Base-by-base conservation (phyloP, 257 asterid genomes). In the Solanum microdontum region DNA sequence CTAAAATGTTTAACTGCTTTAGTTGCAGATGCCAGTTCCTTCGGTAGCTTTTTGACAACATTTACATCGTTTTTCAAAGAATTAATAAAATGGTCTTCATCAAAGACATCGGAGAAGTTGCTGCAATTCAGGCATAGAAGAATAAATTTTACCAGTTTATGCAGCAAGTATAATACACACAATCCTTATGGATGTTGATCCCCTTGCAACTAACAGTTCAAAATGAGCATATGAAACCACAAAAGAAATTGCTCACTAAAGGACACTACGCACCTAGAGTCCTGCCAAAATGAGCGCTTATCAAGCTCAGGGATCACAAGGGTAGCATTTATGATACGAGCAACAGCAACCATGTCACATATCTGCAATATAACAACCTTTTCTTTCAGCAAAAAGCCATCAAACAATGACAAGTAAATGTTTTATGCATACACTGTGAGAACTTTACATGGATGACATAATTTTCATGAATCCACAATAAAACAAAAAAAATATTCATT, bases 291-390 rank as follows among this genome's bases (percentile, higher is more conserved):
- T 45, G 98, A 96, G 89, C 94, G 96, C 90, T 96, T 96, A 90
- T 96, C 99, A 73, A 96, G 94, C 89, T 95, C 98, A 84, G 99
- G 99, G 91, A 96, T 96, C 92, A 96, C 97, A 33, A 96, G 98
- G 58, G 99, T 95, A 32, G 99, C 99, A 93, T 96, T 95, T 89
- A 96, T 92, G 77, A 96, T 91, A 58, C 95, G 98, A 84, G 99
- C 98, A 90, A 96, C 95, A 88, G 98, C 99, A 91, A 96, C 99
- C 99, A 96, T 96, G 91, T 96, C 99, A 85, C 99, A 95, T 89
- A 96, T 96, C 99, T 96, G 93, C 93, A 90, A 48, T 0, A 34
- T 10, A 82, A 82, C 68, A 45, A 80, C 26, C 28, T 45, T 55
- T 28, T n/a, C 85, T 48, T 45, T 80, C 85, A 80, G 68, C 85